These are phyloP conservation scores for Blastobotrys capitulatus DNA, from an alignment of 1,139 yeast genomes.

Conservation along the genomic window DNA sequence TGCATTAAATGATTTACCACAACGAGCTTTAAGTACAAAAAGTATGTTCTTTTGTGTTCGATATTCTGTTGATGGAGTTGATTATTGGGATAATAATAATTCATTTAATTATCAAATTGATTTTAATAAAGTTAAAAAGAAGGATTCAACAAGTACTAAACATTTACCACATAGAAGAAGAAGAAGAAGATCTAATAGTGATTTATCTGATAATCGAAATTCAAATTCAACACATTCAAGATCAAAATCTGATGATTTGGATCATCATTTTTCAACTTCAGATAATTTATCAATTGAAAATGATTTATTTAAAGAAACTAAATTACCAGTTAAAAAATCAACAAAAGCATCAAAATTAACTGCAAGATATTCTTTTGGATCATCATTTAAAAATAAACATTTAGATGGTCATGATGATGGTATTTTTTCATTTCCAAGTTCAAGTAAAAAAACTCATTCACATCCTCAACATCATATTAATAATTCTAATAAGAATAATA, in stretches of 20 bases:
- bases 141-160: not conserved
- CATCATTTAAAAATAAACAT: conserved; percentile 27
- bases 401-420: conserved; percentile 13
- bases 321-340: not conserved
- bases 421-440: conserved; percentile 12
- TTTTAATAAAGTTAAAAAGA: conserved; percentile 30
- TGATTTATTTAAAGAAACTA: not conserved
- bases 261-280: not conserved
- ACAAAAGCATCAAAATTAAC: conserved; percentile 23
- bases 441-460: conserved; percentile 12
- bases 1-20: conserved; percentile 35
- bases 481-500: not conserved
- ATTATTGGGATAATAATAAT: conserved; percentile 75
- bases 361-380: conserved; percentile 36
- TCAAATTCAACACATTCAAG: not conserved
- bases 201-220: not conserved
- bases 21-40: conserved; percentile 31
- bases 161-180: not conserved
- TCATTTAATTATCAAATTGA: conserved; percentile 52
- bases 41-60: conserved; percentile 51
- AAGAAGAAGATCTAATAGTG: not conserved
- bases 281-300: not conserved
- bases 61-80: conserved; percentile 46
- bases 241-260: not conserved
- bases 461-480: not conserved